Conservation (phyloP, 441 rosid species). For the Populus hybrid region DNA sequence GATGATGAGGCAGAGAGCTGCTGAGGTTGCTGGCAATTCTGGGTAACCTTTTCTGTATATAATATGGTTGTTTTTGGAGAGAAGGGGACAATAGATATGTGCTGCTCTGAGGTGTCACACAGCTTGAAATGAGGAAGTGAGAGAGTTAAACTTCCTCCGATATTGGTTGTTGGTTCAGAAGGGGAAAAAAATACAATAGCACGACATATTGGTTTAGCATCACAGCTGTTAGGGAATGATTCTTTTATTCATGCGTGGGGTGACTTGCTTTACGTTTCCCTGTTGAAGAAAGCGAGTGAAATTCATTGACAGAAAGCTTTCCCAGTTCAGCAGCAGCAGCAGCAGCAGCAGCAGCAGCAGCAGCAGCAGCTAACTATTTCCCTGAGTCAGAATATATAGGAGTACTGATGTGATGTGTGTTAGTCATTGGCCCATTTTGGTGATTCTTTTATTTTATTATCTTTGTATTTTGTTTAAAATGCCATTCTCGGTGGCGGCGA, state of each 20-base stretch:
- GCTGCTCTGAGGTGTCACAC: slow-evolving; percentile 28
- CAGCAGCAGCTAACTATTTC: slow-evolving; percentile 32
- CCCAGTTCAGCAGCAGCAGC: slow-evolving; percentile 19
- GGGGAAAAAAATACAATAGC: slow-evolving; percentile 12
- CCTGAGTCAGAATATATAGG: slow-evolving; percentile 16
- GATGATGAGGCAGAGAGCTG: slow-evolving; percentile 99
- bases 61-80: slow-evolving; percentile 34
- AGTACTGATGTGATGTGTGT: slow-evolving; percentile 26
- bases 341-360: no score
- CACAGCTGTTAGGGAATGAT: slow-evolving; percentile 28
- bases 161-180: slow-evolving; percentile 15
- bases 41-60: slow-evolving; percentile 57
- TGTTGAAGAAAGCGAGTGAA: slow-evolving; percentile 23
- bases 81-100: slow-evolving; percentile 28
- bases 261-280: slow-evolving; percentile 19
- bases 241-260: slow-evolving; percentile 32
- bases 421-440: slow-evolving; percentile 33
- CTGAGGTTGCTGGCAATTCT: slow-evolving; percentile 81
- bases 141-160: slow-evolving; percentile 17
- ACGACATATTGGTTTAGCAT: slow-evolving; percentile 16
- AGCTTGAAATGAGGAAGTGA: slow-evolving; percentile 30
- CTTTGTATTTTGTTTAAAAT: slow-evolving; percentile 25
- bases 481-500: slow-evolving; percentile 44
- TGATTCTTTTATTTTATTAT: slow-evolving; percentile 57
- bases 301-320: slow-evolving; percentile 15